A percentile compares a stretch with the other conserved stretches of the same genome.
Conservation (phyloP, 345 rosid species). For the Murraya koenigii region DNA sequence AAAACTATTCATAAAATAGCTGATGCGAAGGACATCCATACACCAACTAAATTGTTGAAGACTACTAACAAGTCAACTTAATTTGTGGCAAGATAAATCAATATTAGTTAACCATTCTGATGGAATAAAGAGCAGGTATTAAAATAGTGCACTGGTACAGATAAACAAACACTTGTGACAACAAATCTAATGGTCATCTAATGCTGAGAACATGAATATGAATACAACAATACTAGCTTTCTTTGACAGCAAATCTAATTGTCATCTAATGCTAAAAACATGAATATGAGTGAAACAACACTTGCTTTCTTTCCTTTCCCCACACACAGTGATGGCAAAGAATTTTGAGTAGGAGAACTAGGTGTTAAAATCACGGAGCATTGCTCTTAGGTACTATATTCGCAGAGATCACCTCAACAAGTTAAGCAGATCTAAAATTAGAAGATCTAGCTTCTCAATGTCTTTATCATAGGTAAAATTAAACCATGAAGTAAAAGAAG, state of each 20-base stretch:
- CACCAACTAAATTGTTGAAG: background rate
- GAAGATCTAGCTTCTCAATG: background rate
- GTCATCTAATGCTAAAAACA: background rate
- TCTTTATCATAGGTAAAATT: background rate
- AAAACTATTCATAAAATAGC: background rate
- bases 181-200: background rate
- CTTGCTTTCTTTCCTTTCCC: background rate
- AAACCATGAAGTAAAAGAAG: background rate
- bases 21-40: background rate
- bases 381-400: background rate
- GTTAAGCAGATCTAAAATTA: background rate
- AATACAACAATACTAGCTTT: background rate
- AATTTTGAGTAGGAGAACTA: background rate
- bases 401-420: background rate
- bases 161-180: background rate
- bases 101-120: background rate
- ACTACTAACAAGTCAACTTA: background rate
- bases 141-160: background rate
- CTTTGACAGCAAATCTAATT: background rate
- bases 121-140: background rate
- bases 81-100: background rate
- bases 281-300: background rate
- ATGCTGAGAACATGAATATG: background rate
- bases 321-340: background rate
- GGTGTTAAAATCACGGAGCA: background rate